Base-by-base conservation (phyloP, 192 early-diverging fungal species). In the Radiomyces spectabilis region DNA sequence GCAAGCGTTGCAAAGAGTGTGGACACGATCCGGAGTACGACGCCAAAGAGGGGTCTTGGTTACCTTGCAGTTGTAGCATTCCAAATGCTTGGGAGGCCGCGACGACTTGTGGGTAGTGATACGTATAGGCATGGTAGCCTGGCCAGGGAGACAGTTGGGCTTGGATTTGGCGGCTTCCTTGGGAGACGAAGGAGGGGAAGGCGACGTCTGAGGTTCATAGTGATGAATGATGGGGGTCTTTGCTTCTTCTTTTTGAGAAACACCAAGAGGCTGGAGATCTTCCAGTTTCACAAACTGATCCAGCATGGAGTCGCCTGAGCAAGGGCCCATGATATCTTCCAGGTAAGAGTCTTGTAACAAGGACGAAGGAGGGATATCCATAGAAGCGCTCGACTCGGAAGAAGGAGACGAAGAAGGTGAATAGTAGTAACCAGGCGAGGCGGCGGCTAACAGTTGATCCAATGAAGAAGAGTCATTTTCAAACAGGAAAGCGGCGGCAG, bases 1-100 rank as follows among this genome's bases (percentile, higher is more conserved):
- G 63, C 90, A 92, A 22, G 90, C 87, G 61, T 92, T 92, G 65
- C 90, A 92, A 18, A 92, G 59, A n/a, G 78, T 85, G 65, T 92
- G 86, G 51, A 72, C 73, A 29, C 82, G 77, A 60, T 86, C 90
- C 2, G 80, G 71, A 1, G 88, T 89, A 16, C 88, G 73, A 44
- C 88, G 73, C 90, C 90, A 92, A 10, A 92, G 68, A 1, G 87
- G 87, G 0, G 89, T 89, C 61, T 77, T 73, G 34, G 73, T 85
- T 8, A 85, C 84, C 45, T 79, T 80, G 70, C 89, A 91, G 39
- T 91, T 88, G 74, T 73, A 82, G 44, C 89, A 91, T 32, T 78
- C 76, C 19, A 79, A 34, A 19, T 73, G 66, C 9, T 75, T 67
- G 16, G 70, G 72, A 29, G 74, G 74, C 19, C 77, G 72, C 7